Evolutionary conservation across 495 filamentous ascomycete species (phyloP).

Genomic region (Collariella sp.): DNA sequence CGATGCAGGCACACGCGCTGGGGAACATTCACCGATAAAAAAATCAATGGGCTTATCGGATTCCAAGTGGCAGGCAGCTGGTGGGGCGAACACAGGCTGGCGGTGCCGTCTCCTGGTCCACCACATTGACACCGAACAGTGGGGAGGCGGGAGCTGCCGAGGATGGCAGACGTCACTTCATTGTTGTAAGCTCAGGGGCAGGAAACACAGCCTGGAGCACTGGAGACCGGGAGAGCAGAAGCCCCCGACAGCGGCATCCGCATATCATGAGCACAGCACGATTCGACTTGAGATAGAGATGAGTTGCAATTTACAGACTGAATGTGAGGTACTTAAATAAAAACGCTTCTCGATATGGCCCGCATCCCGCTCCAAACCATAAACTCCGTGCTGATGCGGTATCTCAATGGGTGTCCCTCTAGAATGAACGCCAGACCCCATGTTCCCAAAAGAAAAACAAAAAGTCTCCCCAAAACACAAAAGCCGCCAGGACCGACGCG

Average conservation of each 20-base stretch:
- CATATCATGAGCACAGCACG: no score
- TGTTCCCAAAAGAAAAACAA: background rate
- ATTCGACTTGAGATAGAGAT: no score
- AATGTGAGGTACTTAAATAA: background rate
- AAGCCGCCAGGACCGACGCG: no score
- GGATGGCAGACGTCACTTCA: background rate
- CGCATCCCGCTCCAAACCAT: background rate
- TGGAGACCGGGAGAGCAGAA: no score
- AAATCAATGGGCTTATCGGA: conserved; percentile 22
- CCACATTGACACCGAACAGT: background rate
- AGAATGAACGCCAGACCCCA: background rate
- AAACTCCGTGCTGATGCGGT: conserved; percentile 23
- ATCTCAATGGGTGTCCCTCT: conserved; percentile 13
- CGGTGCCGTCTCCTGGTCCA: background rate
- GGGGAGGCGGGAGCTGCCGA: conserved; percentile 7
- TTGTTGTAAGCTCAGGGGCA: no score
- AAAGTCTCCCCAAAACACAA: background rate
- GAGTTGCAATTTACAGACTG: background rate
- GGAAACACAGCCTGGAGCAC: no score
- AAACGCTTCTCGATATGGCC: background rate
- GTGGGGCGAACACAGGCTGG: conserved; percentile 9
- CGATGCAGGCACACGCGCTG: background rate
- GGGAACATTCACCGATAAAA: conserved; percentile 12
- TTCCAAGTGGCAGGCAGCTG: conserved; percentile 9
- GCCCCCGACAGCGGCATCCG: no score